Conservation (phyloP, 2,329 filamentous ascomycete species). For the Botrytis aclada region DNA sequence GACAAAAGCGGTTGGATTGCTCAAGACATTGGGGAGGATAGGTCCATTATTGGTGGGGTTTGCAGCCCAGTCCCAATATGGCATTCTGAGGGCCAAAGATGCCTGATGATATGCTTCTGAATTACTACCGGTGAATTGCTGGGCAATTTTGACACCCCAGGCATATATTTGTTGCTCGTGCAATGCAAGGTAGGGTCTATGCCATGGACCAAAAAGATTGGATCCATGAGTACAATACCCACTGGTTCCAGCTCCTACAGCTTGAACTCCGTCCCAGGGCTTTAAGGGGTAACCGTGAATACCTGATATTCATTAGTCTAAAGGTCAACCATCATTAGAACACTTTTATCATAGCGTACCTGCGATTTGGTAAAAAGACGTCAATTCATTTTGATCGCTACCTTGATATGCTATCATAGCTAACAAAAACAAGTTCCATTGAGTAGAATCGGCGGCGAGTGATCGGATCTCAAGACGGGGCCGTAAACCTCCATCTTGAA, state of each 20-base stretch:
- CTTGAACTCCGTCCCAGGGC: constrained; percentile 15
- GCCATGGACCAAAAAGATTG: constrained; percentile 75
- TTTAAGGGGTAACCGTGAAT: constrained; percentile 38
- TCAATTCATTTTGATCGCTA: constrained; percentile 57
- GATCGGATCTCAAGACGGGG: constrained; percentile 64
- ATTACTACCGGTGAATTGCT: constrained; percentile 46
- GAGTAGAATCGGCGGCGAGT: constrained; percentile 55
- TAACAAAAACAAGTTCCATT: constrained; percentile 73
- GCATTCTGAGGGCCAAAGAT: constrained; percentile 41
- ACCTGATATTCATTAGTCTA: constrained; percentile 1
- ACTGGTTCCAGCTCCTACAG: constrained; percentile 57
- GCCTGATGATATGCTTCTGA: constrained; percentile 46
- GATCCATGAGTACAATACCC: constrained; percentile 75
- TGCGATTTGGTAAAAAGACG: constrained; percentile 75
- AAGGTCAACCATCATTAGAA: background rate
- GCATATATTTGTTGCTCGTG: constrained; percentile 51
- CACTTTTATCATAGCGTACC: constrained; percentile 45
- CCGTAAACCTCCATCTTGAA: constrained; percentile 26
- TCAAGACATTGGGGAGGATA: constrained; percentile 39
- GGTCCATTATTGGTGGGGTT: constrained; percentile 42
- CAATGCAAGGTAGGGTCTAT: constrained; percentile 71
- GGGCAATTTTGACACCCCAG: constrained; percentile 44
- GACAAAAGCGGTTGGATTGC: constrained; percentile 11
- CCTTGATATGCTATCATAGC: constrained; percentile 66
- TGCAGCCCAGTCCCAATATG: constrained; percentile 50